A percentile compares a stretch with the other conserved stretches of the same genome.
phyloP scores from a whole-genome alignment of 352 stramenopile genomes.

The Poterioochromonas sp. region DNA sequence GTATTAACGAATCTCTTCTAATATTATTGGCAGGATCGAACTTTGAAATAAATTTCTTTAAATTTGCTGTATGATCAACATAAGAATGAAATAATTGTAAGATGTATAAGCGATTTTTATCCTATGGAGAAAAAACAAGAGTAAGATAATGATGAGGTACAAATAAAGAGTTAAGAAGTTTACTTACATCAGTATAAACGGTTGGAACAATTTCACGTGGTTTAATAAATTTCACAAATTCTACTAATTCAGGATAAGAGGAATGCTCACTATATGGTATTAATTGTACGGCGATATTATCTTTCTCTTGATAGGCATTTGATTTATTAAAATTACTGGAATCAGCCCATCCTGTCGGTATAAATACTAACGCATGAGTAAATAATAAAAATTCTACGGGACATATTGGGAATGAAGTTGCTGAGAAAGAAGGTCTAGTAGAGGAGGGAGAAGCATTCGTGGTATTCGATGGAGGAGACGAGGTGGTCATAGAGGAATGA shows the following conservation, averaged over 20 bases:
- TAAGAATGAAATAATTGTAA: background rate
- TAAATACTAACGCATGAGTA: conserved; percentile 47
- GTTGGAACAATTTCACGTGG: conserved; percentile 36
- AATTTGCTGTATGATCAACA: background rate
- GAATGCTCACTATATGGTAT: conserved; percentile 44
- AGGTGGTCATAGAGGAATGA: no score
- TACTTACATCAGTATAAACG: conserved; percentile 35
- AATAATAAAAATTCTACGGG: conserved; percentile 40
- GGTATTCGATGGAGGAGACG: no score
- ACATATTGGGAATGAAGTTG: conserved; percentile 44
- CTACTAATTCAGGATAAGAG: conserved; percentile 36
- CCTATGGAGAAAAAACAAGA: background rate
- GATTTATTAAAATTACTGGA: conserved; percentile 51
- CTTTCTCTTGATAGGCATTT: conserved; percentile 39
- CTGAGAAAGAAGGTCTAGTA: no score
- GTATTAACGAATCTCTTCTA: no score
- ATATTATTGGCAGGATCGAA: no score
- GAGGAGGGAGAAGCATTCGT: no score
- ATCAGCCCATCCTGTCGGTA: conserved; percentile 52
- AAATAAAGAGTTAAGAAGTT: background rate
- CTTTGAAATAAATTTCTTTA: background rate
- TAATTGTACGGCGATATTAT: conserved; percentile 44
- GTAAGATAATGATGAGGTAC: background rate
- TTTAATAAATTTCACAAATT: conserved; percentile 43
- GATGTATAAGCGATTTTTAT: background rate